Base-by-base conservation (phyloP, 2,329 filamentous ascomycete species). In the Colletotrichum tamarilloi region DNA sequence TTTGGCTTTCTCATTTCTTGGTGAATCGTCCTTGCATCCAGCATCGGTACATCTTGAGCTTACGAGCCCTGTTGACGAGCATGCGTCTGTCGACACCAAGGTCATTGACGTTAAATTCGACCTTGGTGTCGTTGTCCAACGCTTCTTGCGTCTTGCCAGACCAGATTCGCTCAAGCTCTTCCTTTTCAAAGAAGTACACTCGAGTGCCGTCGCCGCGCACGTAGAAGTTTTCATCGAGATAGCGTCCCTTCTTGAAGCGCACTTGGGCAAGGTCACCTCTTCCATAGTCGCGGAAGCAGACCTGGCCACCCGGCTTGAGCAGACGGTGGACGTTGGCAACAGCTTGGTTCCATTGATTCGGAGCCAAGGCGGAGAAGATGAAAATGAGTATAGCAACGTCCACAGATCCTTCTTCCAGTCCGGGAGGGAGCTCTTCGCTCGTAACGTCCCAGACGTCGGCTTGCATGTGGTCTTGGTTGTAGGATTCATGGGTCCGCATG, bases 1-100 rank as follows among this genome's bases (percentile, higher is more conserved):
- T 64, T 62, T 55, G 24, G 26, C 46, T 72, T 72, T 70, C 83
- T 80, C 86, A 88, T 85, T 86, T 87, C 84, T 95, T 96, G 78
- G 88, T 90, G 82, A 97, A 97, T 4, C 91, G 90, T 35, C 93
- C 94, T 83, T 97, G 94, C 81, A 97, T 90, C 95, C 97, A 99
- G 86, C 96, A 98, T 74, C 97, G 91, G 83, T 98, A 98, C 97
- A 99, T 99, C 85, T 98, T 99, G 62, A 98, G 87, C 84, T 95
- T 93, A 79, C 92, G 90, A 67, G 95, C 94, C 76, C 97, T 91
- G 82, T 99, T 99, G 68, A 99, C 95, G 68, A 99, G 88, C 86
- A 99, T 88, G 73, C 97, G 91, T 76, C 95, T 92, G 81, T 99
- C 97, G 68, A 96, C 89, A 30, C 93, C 97, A 46, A 98, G 88